Conservation (phyloP, 2,329 filamentous ascomycete genomes). For the Fusarium continuum region DNA sequence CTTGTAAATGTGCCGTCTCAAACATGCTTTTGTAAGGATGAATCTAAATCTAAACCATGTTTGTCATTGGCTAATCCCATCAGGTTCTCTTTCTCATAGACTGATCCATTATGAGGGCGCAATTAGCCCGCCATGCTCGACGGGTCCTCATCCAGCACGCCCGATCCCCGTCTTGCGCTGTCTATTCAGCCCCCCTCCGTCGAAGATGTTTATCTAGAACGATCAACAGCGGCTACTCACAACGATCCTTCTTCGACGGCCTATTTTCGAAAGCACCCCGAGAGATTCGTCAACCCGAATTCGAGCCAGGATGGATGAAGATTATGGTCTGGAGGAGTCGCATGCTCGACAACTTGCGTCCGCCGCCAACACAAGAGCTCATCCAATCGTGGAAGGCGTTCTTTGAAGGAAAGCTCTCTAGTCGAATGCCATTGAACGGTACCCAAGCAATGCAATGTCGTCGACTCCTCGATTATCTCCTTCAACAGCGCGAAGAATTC, state of each 20-base stretch:
- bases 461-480: slow-evolving; percentile 70
- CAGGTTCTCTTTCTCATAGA: slow-evolving; percentile 41
- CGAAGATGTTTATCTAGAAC: slow-evolving; percentile 42
- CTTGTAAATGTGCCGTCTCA: slow-evolving; percentile 27
- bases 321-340: slow-evolving; percentile 75
- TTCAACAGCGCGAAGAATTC: slow-evolving; percentile 38
- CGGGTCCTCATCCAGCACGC: slow-evolving; percentile 50
- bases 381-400: slow-evolving; percentile 71
- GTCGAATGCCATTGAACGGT: slow-evolving; percentile 64
- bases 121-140: slow-evolving; percentile 56
- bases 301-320: slow-evolving; percentile 75
- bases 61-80: slow-evolving; percentile 11
- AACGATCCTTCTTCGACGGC: slow-evolving; percentile 65
- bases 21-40: slow-evolving; percentile 41
- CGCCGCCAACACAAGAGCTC: slow-evolving; percentile 71
- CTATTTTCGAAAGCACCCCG: slow-evolving; percentile 69
- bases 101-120: slow-evolving; percentile 55
- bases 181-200: slow-evolving; percentile 44
- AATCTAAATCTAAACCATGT: neutral
- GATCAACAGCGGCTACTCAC: slow-evolving; percentile 32
- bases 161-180: slow-evolving; percentile 48
- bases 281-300: slow-evolving; percentile 67
- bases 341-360: slow-evolving; percentile 69
- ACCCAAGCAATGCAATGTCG: slow-evolving; percentile 68
- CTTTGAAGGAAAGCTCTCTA: slow-evolving; percentile 64